Evolutionary conservation across 352 stramenopile species (phyloP), one percentile per base, ranked within the genome.

Genomic region (Globisporangium polare): DNA sequence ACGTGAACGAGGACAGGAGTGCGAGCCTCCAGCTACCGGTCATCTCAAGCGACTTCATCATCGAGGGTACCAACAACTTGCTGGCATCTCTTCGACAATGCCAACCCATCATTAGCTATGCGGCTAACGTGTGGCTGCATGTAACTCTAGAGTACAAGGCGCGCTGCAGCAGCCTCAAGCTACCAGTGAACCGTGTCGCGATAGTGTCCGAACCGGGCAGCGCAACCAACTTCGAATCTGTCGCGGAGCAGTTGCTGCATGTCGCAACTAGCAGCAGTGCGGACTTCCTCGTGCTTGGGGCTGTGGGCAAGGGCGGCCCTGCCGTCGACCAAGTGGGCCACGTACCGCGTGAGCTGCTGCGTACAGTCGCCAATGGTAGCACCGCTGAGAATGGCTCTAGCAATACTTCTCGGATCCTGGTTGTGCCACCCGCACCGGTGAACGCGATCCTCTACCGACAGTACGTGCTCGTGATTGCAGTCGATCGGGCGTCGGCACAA

Each of bases 41-140:
- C 46, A 79, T 90, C 54, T 87, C 80, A 0, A 68, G 56, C 33
- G 73, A 84, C 52, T 88, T 90, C 45, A 83, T 90, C 42, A 50
- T 72, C 41, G 58, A 84, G 66, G 79, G 76, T 88, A 50, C 22
- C 2, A 9, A 18, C 13, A 1, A 27, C 17, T n/a, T 33, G 9
- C 20, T 43, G 26, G 5, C 53, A 15, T 12, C 27, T 55, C 3
- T 33, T 13, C 4, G n/a, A n/a, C n/a, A n/a, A n/a, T n/a, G n/a
- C n/a, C n/a, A n/a, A n/a, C n/a, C n/a, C 2, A 41, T 41, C 24
- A 31, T 20, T n/a, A 4, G 8, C 27, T 5, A 33, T 4, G 29
- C 4, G 29, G 29, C 29, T 33, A 33, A 33, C 29, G 29, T 33
- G 29, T 33, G 3, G 29, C 29, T 33, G 29, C 29, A 33, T 33